Evolutionary conservation across 805 yeast species (phyloP).

Genomic region (Teunomyces funiuensis): DNA sequence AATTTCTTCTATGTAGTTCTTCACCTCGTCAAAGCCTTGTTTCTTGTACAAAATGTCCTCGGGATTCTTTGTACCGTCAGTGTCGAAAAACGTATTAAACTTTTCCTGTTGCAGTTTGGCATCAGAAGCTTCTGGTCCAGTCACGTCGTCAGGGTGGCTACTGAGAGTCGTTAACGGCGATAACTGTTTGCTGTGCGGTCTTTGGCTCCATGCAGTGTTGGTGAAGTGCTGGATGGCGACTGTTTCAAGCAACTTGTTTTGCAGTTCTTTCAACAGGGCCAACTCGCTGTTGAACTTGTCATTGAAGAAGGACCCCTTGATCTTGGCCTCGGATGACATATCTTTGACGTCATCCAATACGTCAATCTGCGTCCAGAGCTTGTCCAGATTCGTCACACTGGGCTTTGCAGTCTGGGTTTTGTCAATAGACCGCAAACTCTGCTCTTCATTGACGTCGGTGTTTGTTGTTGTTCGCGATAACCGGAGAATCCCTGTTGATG

Average conservation of each 20-base stretch:
- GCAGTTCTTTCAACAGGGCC: conserved; percentile 54
- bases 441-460: conserved; percentile 8
- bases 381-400: conserved; percentile 66
- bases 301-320: conserved; percentile 51
- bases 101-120: conserved; percentile 26
- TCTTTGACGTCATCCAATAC: conserved; percentile 75
- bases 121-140: conserved; percentile 16
- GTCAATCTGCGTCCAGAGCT: conserved; percentile 84
- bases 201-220: conserved; percentile 12
- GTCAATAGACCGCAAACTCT: conserved; percentile 39
- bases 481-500: conserved; percentile 19
- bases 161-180: conserved; percentile 1
- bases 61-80: conserved; percentile 11
- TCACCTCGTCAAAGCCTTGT: conserved; percentile 52
- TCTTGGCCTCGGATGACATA: conserved; percentile 48
- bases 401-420: conserved; percentile 56
- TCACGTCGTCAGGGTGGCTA: background rate
- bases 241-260: conserved; percentile 38
- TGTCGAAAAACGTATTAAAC: conserved; percentile 25
- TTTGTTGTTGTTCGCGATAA: conserved; percentile 4
- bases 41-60: conserved; percentile 40
- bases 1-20: conserved; percentile 50
- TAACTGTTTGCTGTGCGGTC: conserved; percentile 11
- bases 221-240: conserved; percentile 32
- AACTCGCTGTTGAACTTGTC: conserved; percentile 52